These are phyloP conservation scores for Fusarium agapanthi DNA, from an alignment of 2,329 filamentous ascomycete species.

Conservation along the genomic window DNA sequence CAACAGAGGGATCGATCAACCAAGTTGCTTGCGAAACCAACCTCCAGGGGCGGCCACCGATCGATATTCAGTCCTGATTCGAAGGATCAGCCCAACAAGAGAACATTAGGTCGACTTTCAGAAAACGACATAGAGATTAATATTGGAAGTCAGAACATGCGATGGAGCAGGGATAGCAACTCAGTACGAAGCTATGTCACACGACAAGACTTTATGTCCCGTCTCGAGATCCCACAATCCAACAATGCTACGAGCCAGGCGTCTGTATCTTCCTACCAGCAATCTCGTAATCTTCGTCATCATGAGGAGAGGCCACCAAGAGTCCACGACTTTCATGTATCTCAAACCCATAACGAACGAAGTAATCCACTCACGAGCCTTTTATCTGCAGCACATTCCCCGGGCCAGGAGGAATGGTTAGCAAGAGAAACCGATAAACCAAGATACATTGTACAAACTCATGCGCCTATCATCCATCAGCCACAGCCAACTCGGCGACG, in stretches of 20 bases:
- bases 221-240: neutral
- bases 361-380: neutral
- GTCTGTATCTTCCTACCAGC: neutral
- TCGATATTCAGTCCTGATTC: neutral
- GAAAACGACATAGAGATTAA: constrained; percentile 36
- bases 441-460: constrained; percentile 22
- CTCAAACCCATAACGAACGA: neutral
- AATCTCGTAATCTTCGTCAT: neutral
- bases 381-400: neutral
- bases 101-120: neutral
- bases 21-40: neutral
- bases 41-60: neutral
- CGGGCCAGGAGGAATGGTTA: neutral
- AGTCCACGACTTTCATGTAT: no score
- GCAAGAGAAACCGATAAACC: constrained; percentile 7
- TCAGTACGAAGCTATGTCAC: constrained; percentile 37
- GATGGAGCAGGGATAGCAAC: constrained; percentile 43
- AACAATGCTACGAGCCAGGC: neutral
- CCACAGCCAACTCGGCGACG: constrained; percentile 37
- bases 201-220: neutral
- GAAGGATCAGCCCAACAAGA: neutral
- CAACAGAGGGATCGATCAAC: constrained; percentile 1
- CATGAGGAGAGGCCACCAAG: neutral
- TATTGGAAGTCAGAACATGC: constrained; percentile 43
- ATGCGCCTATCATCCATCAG: constrained; percentile 36